Conservation (phyloP, 202 grass and related monocot species). For the Thinopyrum obtusiflorum region DNA sequence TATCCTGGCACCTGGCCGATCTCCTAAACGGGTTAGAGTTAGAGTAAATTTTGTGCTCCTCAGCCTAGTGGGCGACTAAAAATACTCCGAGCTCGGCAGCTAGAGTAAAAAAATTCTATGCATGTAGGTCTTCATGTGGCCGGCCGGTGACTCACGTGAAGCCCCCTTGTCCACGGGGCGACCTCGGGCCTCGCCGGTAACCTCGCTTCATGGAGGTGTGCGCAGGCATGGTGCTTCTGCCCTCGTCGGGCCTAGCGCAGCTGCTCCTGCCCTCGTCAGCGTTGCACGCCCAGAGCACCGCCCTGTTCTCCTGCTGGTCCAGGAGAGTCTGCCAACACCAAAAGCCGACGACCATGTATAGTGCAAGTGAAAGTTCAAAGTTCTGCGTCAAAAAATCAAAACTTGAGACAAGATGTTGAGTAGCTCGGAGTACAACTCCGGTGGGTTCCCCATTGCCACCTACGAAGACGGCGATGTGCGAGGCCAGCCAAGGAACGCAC, state of each 20-base stretch:
- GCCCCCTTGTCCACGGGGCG: no score
- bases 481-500: not conserved
- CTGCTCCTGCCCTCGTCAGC: not conserved
- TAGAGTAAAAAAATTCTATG: no score
- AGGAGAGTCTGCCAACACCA: slow-evolving; percentile 43
- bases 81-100: no score
- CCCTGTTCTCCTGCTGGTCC: slow-evolving; percentile 66
- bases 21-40: no score
- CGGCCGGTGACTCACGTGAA: no score
- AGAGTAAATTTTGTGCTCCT: no score
- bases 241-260: not conserved
- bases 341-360: not conserved
- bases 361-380: not conserved
- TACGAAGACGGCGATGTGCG: not conserved
- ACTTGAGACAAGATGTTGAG: slow-evolving; percentile 37
- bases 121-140: no score
- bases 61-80: no score
- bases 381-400: not conserved
- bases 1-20: no score
- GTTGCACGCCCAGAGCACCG: slow-evolving; percentile 24
- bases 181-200: no score
- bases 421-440: slow-evolving; percentile 63
- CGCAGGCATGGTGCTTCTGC: no score
- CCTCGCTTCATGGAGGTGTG: no score
- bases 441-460: slow-evolving; percentile 49